Conservation (phyloP, 345 rosid genomes). For the Euphorbia tirucalli region DNA sequence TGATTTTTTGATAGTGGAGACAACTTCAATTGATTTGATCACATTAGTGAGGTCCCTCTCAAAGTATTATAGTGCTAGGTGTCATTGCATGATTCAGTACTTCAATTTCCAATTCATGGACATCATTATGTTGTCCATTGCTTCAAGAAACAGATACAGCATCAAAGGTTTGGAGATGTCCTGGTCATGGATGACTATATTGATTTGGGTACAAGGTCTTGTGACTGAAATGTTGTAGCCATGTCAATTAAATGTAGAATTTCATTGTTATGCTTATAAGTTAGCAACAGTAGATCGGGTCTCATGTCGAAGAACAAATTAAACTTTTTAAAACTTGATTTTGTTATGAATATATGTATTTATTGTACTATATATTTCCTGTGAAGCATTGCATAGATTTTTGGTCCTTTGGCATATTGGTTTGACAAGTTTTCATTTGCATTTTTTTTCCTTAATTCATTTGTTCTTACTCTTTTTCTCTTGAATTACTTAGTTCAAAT, state of each 20-base stretch:
- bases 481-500: conserved; percentile 4
- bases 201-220: not conserved
- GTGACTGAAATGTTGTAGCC: not conserved
- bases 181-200: not conserved
- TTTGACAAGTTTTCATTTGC: not conserved
- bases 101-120: not conserved
- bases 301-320: not conserved
- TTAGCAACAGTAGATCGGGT: not conserved
- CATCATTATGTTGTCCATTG: not conserved
- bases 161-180: not conserved
- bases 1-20: not conserved
- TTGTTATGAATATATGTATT: not conserved
- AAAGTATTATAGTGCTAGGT: not conserved
- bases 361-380: not conserved
- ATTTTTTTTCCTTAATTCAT: not conserved
- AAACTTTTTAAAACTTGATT: not conserved
- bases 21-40: not conserved
- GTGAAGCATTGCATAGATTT: not conserved
- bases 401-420: conserved; percentile 1
- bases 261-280: not conserved
- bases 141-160: not conserved
- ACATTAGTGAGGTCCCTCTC: not conserved
- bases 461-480: conserved; percentile 11
- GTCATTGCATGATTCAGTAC: not conserved
- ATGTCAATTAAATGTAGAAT: not conserved